Base-by-base conservation (phyloP, 2,329 filamentous ascomycete genomes). In the Fusarium marasasianum region DNA sequence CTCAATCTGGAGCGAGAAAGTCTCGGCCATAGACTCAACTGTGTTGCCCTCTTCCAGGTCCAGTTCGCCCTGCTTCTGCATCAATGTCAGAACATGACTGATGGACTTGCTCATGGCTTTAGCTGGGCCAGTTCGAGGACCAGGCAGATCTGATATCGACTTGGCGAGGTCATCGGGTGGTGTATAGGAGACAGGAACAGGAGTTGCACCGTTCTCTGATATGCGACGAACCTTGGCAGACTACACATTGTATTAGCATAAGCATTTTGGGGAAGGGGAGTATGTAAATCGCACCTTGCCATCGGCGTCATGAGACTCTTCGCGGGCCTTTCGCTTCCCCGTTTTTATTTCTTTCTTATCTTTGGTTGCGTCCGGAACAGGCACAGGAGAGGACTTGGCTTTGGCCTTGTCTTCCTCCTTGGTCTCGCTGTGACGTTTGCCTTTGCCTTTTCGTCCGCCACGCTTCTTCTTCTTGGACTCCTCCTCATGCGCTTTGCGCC, bases 1-100 rank as follows among this genome's bases (percentile, higher is more conserved):
- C 84, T 98, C 95, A 70, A 98, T 92, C 73, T 94, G 89, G 33
- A 98, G 84, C 20, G 93, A 93, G 51, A 95, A 88, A 29, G 88
- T 88, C 79, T 93, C 91, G 17, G 92, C 91, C 66, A 93, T 85
- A 15, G 87, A 87, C 55, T 92, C 90, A 20, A 89, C 86, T 1
- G 90, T 90, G 63, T 91, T 87, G 53, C 89, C 92, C 57, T 91
- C 87, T 3, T 91, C 88, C 24, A 95, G 83, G 33, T 85, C 84
- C 75, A 92, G 91, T 15, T 89, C 85, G 22, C 90, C 89, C 63
- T 89, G 86, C 81, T 94, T 93, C 72, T 92, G 88, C 40, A 93
- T 90, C 41, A 86, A 82, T n/a, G 87, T 86, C 65, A 97, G 87
- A 65, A 92, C 87, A 61, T 91, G 87, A 47, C 86, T 83, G 47